Evolutionary conservation across 139 green algal species (phyloP), one percentile per base, ranked within the genome.

Genomic region (Auxenochlorella protothecoides): DNA sequence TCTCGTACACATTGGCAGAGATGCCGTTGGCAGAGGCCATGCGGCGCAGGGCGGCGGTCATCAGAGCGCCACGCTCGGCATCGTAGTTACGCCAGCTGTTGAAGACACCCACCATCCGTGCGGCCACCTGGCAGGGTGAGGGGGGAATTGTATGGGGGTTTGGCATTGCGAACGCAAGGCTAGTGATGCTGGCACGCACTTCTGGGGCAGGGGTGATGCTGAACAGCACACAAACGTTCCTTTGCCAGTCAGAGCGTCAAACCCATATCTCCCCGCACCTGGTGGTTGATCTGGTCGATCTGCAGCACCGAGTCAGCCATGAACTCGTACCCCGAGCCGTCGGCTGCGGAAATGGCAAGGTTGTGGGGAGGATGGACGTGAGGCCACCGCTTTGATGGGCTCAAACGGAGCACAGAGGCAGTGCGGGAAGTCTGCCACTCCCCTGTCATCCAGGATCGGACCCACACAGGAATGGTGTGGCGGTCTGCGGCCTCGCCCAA

Each of bases 261-360:
- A 9, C 65, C 56, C 66, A 60, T 56, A 14, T 12, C 13, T 27
- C 4, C 5, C 53, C 73, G 3, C 54, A 78, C 73, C 79, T 96
- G 89, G 57, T 80, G 77, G 83, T 96, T 96, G 64, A 95, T 80
- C 59, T 85, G 86, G 80, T 96, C 90, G 66, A 96, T 72, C 71
- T 81, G 71, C 15, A 79, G 64, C 65, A 97, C 90, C 8, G 81
- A 76, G 70, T 99, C 92, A 0, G 74, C 92, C 68, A 97, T 79
- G 82, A 97, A 98, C 57, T 87, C 67, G 74, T 99, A 99, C 10
- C 95, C 95, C 66, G 75, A 90, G 68, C 95, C 95, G 74, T 99
- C 92, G 14, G 65, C 74, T 68, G 72, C 10, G 10, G 9, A 10
- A 63, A 63, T 63, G 59, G 10, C 59, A 44, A 44, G 27, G 27